A percentile compares a stretch with the other conserved stretches of the same genome.
Conservation (phyloP, 2,329 filamentous ascomycete genomes). For the Onygenales sp. region DNA sequence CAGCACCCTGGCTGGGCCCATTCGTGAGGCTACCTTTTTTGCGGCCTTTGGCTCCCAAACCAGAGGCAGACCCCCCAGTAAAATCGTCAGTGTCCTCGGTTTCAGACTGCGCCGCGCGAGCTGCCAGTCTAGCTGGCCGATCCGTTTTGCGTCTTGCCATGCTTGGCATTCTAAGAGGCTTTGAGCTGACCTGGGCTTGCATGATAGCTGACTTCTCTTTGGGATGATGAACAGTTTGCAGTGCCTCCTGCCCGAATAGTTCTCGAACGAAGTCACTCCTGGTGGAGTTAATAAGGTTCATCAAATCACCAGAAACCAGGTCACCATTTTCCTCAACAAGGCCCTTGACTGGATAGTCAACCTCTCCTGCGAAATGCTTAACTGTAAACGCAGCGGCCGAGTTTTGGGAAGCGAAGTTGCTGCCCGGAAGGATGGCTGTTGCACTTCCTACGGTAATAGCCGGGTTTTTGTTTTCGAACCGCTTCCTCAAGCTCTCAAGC, state of each 20-base stretch:
- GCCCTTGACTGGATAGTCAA: slow-evolving; percentile 82
- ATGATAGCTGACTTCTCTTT: slow-evolving; percentile 84
- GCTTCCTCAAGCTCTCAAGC: slow-evolving; percentile 79
- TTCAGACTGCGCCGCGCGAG: slow-evolving; percentile 12
- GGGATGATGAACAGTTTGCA: slow-evolving; percentile 89
- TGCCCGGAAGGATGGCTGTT: slow-evolving; percentile 69
- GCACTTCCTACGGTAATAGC: slow-evolving; percentile 72
- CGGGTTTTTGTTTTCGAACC: slow-evolving; percentile 89
- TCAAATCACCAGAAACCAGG: slow-evolving; percentile 86
- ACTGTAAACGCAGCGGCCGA: slow-evolving; percentile 74
- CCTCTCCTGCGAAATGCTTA: slow-evolving; percentile 91
- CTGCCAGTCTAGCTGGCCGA: slow-evolving; percentile 38
- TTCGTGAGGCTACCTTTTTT: slow-evolving; percentile 26
- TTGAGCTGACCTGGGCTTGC: slow-evolving; percentile 93
- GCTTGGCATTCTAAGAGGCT: slow-evolving; percentile 83
- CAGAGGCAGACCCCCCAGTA: slow-evolving; percentile 15
- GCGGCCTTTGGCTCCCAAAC: slow-evolving; percentile 20
- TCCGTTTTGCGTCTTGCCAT: slow-evolving; percentile 73
- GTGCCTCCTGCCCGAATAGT: slow-evolving; percentile 89
- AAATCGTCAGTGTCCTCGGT: slow-evolving; percentile 9
- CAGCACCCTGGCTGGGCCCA: slow-evolving; percentile 63
- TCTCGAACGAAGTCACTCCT: slow-evolving; percentile 82
- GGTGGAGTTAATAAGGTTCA: slow-evolving; percentile 83
- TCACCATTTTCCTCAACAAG: slow-evolving; percentile 94
- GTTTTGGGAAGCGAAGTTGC: slow-evolving; percentile 82